These are phyloP conservation scores for Leptodermis oblonga DNA, from an alignment of 257 asterid genomes.

Conservation along the genomic window DNA sequence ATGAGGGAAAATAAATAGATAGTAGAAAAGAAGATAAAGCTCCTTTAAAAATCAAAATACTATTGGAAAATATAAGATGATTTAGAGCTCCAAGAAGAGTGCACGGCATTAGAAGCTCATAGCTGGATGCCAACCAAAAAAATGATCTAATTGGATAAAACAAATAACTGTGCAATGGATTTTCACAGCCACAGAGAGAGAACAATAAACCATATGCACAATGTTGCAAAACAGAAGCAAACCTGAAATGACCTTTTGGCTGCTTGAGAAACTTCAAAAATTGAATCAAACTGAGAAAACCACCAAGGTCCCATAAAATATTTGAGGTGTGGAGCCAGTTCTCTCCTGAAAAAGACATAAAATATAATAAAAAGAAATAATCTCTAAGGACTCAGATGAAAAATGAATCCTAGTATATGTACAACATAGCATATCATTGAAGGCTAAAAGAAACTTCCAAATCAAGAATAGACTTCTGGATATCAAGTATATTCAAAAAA, in stretches of 20 bases:
- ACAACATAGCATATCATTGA: not conserved
- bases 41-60: not conserved
- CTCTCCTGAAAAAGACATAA: constrained; percentile 62
- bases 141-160: not conserved
- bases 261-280: constrained; percentile 85
- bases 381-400: constrained; percentile 2
- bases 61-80: not conserved
- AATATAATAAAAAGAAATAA: constrained; percentile 1
- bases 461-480: not conserved
- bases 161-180: not conserved
- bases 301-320: constrained; percentile 98
- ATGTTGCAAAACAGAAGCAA: constrained; percentile 14
- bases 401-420: not conserved
- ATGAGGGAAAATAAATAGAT: not conserved
- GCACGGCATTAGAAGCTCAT: not conserved
- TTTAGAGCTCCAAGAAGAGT: not conserved
- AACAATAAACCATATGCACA: not conserved
- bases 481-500: no score
- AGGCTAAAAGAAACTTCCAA: not conserved
- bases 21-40: not conserved
- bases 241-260: constrained; percentile 97
- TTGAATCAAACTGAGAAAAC: constrained; percentile 96
- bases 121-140: not conserved
- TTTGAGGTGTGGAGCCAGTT: constrained; percentile 87
- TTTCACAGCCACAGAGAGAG: not conserved